A percentile compares a stretch with the other conserved stretches of the same genome.
Conservation (phyloP, 225 moss, liverwort and hornwort species). For the Bryum argenteum region DNA sequence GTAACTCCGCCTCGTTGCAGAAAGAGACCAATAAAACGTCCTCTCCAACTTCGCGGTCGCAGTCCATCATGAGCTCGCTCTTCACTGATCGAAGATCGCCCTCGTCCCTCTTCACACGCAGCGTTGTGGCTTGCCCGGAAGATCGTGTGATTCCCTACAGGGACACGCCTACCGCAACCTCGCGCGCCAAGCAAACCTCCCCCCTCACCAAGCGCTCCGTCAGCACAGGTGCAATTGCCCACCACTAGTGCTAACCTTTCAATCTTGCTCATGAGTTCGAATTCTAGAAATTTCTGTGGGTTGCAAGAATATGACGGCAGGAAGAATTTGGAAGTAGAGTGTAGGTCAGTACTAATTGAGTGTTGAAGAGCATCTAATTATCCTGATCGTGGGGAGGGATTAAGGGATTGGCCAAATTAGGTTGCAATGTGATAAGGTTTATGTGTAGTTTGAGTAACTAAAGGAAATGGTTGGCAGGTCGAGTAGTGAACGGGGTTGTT, state of each 20-base stretch:
- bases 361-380: no score
- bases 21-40: conserved; percentile 27
- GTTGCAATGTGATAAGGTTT: no score
- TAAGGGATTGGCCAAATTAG: no score
- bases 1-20: conserved; percentile 16
- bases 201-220: conserved; percentile 56
- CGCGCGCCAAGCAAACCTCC: conserved; percentile 51
- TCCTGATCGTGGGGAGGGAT: no score
- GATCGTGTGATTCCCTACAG: conserved; percentile 61
- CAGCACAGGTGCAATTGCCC: conserved; percentile 28
- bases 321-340: no score
- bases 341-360: no score
- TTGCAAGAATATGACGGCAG: no score
- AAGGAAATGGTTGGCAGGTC: conserved; percentile 19
- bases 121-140: conserved; percentile 67
- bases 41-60: conserved; percentile 39
- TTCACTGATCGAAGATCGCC: conserved; percentile 53
- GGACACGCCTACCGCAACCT: conserved; percentile 47
- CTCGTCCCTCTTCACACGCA: conserved; percentile 45
- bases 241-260: not conserved
- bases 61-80: conserved; percentile 52
- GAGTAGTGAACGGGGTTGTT: conserved; percentile 30
- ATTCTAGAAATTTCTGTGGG: no score
- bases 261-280: no score
- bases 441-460: no score